Conservation (phyloP, 2,329 filamentous ascomycete genomes). For the Colletotrichum spaethianum region DNA sequence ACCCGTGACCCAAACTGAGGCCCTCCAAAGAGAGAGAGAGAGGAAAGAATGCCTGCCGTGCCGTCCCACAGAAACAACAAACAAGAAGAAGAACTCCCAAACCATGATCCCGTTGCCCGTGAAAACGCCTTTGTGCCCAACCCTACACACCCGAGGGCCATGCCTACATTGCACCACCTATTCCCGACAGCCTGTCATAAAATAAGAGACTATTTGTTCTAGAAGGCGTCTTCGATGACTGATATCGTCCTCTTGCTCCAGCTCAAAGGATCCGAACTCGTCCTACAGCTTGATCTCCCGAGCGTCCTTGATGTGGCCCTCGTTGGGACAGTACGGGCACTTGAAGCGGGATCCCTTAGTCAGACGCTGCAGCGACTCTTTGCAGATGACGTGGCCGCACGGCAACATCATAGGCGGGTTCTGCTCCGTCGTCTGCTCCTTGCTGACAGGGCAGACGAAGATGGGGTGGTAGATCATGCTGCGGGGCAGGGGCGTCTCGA, state of each 20-base stretch:
- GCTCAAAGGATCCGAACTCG: conserved; percentile 17
- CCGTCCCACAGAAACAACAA: not conserved
- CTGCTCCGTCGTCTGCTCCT: conserved; percentile 92
- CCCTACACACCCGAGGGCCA: not conserved
- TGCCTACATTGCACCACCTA: not conserved
- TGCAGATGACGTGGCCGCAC: conserved; percentile 93
- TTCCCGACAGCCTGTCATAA: not conserved
- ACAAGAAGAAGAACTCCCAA: not conserved
- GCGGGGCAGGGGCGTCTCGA: conserved; percentile 74
- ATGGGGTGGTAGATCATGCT: conserved; percentile 90
- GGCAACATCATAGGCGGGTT: conserved; percentile 98
- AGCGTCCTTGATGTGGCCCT: conserved; percentile 84
- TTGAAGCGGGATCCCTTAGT: conserved; percentile 89
- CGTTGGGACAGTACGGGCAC: conserved; percentile 94
- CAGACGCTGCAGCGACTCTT: conserved; percentile 84
- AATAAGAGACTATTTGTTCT: conserved; percentile 11
- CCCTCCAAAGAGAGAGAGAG: not conserved
- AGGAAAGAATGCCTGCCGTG: not conserved
- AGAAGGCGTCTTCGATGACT: not conserved
- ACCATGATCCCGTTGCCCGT: not conserved
- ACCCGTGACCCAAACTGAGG: not conserved
- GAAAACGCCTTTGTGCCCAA: conserved; percentile 2
- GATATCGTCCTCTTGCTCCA: not conserved
- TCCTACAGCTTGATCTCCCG: conserved; percentile 76
- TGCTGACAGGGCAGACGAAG: conserved; percentile 97